Conservation (phyloP, 1,284 basidiomycete species). For the Psilocybe mexicana region DNA sequence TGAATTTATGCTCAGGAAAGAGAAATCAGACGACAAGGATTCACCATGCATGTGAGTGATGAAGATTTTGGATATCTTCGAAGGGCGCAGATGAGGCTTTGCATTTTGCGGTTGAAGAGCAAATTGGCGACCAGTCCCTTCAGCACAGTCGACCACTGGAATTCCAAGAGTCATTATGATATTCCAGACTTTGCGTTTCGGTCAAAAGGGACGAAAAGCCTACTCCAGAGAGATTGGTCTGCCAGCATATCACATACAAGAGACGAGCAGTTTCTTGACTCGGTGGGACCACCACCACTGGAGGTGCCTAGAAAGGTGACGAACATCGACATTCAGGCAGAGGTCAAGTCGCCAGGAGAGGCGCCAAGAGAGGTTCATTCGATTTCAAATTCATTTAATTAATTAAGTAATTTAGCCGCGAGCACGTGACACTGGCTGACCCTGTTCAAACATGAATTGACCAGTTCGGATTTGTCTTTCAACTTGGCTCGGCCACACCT, state of each 20-base stretch:
- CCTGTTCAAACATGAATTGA: neutral
- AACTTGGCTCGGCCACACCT: neutral
- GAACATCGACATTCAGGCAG: constrained; percentile 28
- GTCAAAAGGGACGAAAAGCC: constrained; percentile 19
- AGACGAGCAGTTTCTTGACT: constrained; percentile 70
- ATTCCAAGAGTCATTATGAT: constrained; percentile 15
- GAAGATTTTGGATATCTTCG: constrained; percentile 73
- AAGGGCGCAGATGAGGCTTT: constrained; percentile 27
- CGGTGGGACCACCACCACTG: constrained; percentile 71
- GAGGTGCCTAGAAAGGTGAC: constrained; percentile 75
- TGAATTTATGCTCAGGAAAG: neutral
- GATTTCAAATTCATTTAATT: neutral
- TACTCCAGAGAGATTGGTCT: constrained; percentile 67
- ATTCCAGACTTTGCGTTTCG: neutral
- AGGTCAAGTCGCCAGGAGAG: constrained; percentile 3
- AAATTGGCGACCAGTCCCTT: constrained; percentile 76
- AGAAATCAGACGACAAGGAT: constrained; percentile 10
- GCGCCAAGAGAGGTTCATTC: neutral
- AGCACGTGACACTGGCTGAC: constrained; percentile 27
- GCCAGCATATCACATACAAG: constrained; percentile 58
- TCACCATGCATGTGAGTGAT: constrained; percentile 90
- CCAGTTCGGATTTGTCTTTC: neutral
- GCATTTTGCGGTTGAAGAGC: constrained; percentile 37
- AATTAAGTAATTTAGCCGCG: constrained; percentile 11
- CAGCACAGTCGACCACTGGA: constrained; percentile 85